A percentile compares a stretch with the other conserved stretches of the same genome.
phyloP scores from a whole-genome alignment of 805 yeast genomes.

The Clavispora carvajalis region DNA sequence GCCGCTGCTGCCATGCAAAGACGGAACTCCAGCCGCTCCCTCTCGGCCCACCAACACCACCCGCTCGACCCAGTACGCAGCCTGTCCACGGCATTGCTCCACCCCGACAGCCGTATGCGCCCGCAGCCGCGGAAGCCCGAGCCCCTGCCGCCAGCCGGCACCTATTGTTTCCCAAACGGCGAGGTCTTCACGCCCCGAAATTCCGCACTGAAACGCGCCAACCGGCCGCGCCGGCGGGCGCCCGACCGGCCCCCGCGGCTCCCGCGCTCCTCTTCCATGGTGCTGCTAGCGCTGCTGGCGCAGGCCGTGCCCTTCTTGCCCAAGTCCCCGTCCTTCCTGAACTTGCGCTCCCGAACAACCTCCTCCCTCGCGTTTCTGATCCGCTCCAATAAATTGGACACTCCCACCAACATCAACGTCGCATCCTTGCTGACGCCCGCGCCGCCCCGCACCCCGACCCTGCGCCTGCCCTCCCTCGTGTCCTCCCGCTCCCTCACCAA shows the following conservation, averaged over 20 bases:
- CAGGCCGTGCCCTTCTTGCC: neutral
- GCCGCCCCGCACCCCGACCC: slow-evolving; percentile 2
- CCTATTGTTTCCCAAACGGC: slow-evolving; percentile 48
- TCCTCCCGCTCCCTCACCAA: slow-evolving; percentile 6
- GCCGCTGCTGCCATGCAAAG: neutral
- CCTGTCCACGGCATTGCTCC: slow-evolving; percentile 35
- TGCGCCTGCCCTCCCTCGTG: slow-evolving; percentile 4
- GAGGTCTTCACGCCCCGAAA: slow-evolving; percentile 46
- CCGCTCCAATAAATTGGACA: slow-evolving; percentile 20
- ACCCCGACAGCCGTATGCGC: slow-evolving; percentile 36
- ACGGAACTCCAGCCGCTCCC: slow-evolving; percentile 2
- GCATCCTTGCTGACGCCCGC: slow-evolving; percentile 1
- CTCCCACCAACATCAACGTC: slow-evolving; percentile 21
- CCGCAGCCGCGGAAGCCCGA: slow-evolving; percentile 29
- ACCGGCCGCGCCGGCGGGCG: slow-evolving; percentile 28
- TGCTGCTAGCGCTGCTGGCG: slow-evolving; percentile 6
- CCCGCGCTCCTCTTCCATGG: slow-evolving; percentile 11
- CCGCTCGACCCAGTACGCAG: slow-evolving; percentile 5
- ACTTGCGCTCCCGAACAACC: slow-evolving; percentile 12
- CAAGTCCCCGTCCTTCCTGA: slow-evolving; percentile 15
- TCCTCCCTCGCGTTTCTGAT: slow-evolving; percentile 19
- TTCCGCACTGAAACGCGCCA: slow-evolving; percentile 31
- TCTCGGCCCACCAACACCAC: neutral
- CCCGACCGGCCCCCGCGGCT: slow-evolving; percentile 2
- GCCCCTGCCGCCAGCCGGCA: slow-evolving; percentile 13